Percentiles rank a stretch among this genome's conserved stretches.
phyloP scores from a whole-genome alignment of 371 early-diverging fungal genomes.

The Mortierella sp. region DNA sequence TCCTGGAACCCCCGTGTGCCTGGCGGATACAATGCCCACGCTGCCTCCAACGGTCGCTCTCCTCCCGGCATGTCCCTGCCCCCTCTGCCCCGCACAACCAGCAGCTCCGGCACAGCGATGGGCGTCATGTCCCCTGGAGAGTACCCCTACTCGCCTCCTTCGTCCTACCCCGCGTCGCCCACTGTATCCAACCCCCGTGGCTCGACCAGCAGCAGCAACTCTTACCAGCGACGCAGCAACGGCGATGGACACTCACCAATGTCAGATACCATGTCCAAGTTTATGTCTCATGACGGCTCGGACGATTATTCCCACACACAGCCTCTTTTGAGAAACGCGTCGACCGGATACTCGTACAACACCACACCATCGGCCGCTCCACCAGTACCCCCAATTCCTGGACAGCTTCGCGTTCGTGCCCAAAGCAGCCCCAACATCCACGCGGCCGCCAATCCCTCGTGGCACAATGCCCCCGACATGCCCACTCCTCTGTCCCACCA shows the following conservation, averaged over 20 bases:
- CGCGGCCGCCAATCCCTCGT: slow-evolving; percentile 42
- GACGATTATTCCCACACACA: slow-evolving; percentile 37
- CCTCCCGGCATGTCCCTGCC: slow-evolving; percentile 61
- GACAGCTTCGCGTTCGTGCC: slow-evolving; percentile 69
- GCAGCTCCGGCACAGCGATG: slow-evolving; percentile 52
- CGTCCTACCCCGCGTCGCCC: slow-evolving; percentile 74
- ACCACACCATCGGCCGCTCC: slow-evolving; percentile 33
- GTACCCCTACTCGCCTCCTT: slow-evolving; percentile 72
- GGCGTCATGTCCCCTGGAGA: slow-evolving; percentile 56
- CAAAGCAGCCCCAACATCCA: slow-evolving; percentile 80
- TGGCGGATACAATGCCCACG: slow-evolving; percentile 14
- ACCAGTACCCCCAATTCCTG: slow-evolving; percentile 40
- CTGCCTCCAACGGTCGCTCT: slow-evolving; percentile 6
- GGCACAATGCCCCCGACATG: slow-evolving; percentile 47
- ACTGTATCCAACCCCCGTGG: slow-evolving; percentile 63
- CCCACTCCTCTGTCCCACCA: slow-evolving; percentile 61
- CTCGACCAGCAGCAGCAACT: slow-evolving; percentile 49
- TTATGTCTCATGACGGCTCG: slow-evolving; percentile 54
- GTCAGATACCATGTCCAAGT: slow-evolving; percentile 59
- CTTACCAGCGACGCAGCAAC: slow-evolving; percentile 59
- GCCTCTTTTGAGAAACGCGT: slow-evolving; percentile 45
- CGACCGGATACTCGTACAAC: slow-evolving; percentile 51
- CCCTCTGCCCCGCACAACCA: slow-evolving; percentile 62
- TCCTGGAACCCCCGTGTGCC: slow-evolving; percentile 21
- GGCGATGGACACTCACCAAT: slow-evolving; percentile 58